A percentile compares a stretch with the other conserved stretches of the same genome.
Evolutionary conservation across 2,329 filamentous ascomycete genomes (phyloP).

Genomic region (Apiospora sp.): DNA sequence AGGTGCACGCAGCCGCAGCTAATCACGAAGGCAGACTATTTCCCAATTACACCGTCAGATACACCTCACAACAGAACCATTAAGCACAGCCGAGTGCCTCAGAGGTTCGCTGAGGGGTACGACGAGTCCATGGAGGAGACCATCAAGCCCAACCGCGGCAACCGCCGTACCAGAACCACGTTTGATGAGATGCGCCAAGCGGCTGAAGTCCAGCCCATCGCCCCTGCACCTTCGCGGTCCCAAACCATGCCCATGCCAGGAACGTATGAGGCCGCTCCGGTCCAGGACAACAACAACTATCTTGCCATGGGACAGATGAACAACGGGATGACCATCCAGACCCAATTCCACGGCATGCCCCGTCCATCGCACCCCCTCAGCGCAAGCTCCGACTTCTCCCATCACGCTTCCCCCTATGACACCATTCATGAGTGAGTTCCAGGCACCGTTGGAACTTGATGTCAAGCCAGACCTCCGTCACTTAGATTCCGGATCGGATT

Average conservation of each 20-base stretch:
- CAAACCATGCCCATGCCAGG: constrained; percentile 62
- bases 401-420: constrained; percentile 61
- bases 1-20: constrained; percentile 23
- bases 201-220: constrained; percentile 51
- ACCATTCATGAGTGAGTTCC: constrained; percentile 54
- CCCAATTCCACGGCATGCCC: constrained; percentile 47
- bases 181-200: constrained; percentile 68
- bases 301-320: constrained; percentile 58
- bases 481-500: constrained; percentile 30
- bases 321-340: constrained; percentile 48
- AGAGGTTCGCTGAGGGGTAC: constrained; percentile 66
- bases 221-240: constrained; percentile 53
- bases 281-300: constrained; percentile 64
- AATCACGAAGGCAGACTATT: constrained; percentile 57
- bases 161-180: constrained; percentile 55
- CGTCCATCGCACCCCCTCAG: constrained; percentile 45
- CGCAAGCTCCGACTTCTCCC: constrained; percentile 58
- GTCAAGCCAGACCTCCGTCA: constrained; percentile 49
- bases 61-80: constrained; percentile 62
- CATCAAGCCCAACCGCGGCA: constrained; percentile 61
- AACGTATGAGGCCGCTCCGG: constrained; percentile 56
- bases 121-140: constrained; percentile 74
- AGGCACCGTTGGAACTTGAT: constrained; percentile 50
- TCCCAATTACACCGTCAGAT: constrained; percentile 72
- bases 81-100: constrained; percentile 52